These are phyloP conservation scores for Clarkia xantiana DNA, from an alignment of 345 rosid species.

Conservation along the genomic window DNA sequence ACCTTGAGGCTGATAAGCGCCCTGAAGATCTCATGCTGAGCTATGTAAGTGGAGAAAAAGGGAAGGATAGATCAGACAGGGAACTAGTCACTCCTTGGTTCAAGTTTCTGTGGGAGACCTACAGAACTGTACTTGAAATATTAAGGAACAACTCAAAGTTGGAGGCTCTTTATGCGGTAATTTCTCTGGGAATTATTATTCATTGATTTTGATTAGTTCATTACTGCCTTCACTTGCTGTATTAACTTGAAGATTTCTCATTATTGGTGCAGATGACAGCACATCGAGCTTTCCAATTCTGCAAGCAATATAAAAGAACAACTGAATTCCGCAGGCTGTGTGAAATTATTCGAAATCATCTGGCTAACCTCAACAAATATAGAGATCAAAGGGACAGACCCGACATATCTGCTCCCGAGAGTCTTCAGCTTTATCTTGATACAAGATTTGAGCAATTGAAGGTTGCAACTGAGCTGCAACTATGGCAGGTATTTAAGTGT, in stretches of 20 bases:
- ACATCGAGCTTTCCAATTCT: slow-evolving; percentile 88
- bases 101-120: slow-evolving; percentile 98
- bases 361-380: slow-evolving; percentile 78
- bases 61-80: slow-evolving; percentile 92
- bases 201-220: too few relatives aligned
- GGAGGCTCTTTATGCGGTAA: slow-evolving; percentile 94
- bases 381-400: slow-evolving; percentile 98
- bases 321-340: slow-evolving; percentile 89
- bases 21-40: slow-evolving; percentile 96
- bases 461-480: slow-evolving; percentile 81
- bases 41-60: slow-evolving; percentile 95
- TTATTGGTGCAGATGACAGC: slow-evolving; percentile 72
- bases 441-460: slow-evolving; percentile 96
- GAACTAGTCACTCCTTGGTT: slow-evolving; percentile 98
- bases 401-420: slow-evolving; percentile 86
- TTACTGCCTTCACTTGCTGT: too few relatives aligned
- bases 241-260: not conserved
- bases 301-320: slow-evolving; percentile 86
- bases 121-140: slow-evolving; percentile 92
- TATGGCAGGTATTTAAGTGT: slow-evolving; percentile 57
- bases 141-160: slow-evolving; percentile 85
- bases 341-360: slow-evolving; percentile 87
- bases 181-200: slow-evolving; percentile 2
- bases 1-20: slow-evolving; percentile 89
- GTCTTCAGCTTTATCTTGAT: slow-evolving; percentile 78